Evolutionary conservation across 495 filamentous ascomycete genomes (phyloP), one percentile per base, ranked within the genome.

Genomic region (Jackrogersella minutella): DNA sequence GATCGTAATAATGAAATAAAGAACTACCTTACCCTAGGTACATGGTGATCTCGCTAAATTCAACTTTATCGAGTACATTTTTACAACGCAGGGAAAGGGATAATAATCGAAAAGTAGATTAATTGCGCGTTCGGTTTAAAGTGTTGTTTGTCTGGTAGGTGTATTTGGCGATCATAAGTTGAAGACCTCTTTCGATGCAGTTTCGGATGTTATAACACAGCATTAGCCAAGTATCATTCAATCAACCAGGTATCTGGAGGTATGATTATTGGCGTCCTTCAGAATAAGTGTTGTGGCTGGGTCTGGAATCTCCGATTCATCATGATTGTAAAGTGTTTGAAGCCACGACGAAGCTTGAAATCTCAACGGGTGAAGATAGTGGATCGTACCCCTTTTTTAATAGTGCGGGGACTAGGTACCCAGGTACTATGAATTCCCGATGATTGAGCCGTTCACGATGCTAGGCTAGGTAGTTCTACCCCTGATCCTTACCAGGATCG

Each of bases 401-500:
- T 51, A 61, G 14, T 69, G 66, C 66, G 66, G 66, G 66, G 66
- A 55, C 61, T 62, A 39, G n/a, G n/a, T n/a, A n/a, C n/a, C n/a
- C n/a, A n/a, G n/a, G n/a, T n/a, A n/a, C n/a, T n/a, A n/a, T n/a
- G n/a, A n/a, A n/a, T n/a, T 58, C 30, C 66, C 55, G 54, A 56
- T 68, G 41, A 22, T 57, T 37, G 47, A 65, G 39, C 26, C 30
- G 47, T 54, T 59, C 49, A 14, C 44, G 46, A 62, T 58, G 44
- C n/a, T n/a, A n/a, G n/a, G n/a, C n/a, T n/a, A n/a, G n/a, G n/a
- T 60, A 47, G 41, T 37, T 49, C 49, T 52, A 64, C 66, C 66
- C 66, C 66, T 69, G 66, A 64, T 64, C 66, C 61, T 60, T 69
- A 61, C 60, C 49, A 40, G 60, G 66, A 69, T 69, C 66, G 66